Evolutionary conservation across 768 basidiomycete genomes (phyloP), one percentile per base, ranked within the genome.

Genomic region (Tulasnella sp.): DNA sequence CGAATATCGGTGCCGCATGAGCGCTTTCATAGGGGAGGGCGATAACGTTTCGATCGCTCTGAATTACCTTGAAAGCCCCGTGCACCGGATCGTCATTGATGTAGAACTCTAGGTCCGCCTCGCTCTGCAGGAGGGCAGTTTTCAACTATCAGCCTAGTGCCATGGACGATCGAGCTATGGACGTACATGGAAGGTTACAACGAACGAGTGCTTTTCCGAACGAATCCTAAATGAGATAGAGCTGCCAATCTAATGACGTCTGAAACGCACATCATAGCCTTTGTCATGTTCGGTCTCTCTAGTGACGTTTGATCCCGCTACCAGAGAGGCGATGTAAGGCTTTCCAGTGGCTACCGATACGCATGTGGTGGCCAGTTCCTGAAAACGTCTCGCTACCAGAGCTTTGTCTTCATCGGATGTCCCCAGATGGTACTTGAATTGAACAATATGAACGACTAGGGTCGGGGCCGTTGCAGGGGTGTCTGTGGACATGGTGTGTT

Each of bases 301-400:
- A 31, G 78, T 75, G 28, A 42, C 76, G 72, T 80, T 80, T 18
- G 42, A 44, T 7, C 78, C 78, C 34, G 69, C 78, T 48, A 28
- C 58, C 18, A 80, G 41, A 7, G 78, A 80, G 42, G 11, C 22
- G 41, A 80, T 80, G 31, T 80, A 80, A 18, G 78, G 78, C 73
- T 72, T 46, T 18, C 41, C 41, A 72, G 72, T 46, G 64, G 9
- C 14, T 28, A 5, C 22, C 31, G 72, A 73, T 40, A 72, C 18
- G 31, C 78, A 80, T 7, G n/a, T 31, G 16, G 28, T 20, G 24
- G 42, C 44, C 14, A 80, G 69, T 28, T 72, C 77, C 16, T 69
- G 37, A 72, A 79, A 79, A 9, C 40, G 44, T 7, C 42, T 44
- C 34, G 78, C 78, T 31, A 80, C 78, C 42, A n/a, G 22, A 24